Evolutionary conservation across 2,329 filamentous ascomycete species (phyloP).

Genomic region (Cladosporium sphaerospermum): DNA sequence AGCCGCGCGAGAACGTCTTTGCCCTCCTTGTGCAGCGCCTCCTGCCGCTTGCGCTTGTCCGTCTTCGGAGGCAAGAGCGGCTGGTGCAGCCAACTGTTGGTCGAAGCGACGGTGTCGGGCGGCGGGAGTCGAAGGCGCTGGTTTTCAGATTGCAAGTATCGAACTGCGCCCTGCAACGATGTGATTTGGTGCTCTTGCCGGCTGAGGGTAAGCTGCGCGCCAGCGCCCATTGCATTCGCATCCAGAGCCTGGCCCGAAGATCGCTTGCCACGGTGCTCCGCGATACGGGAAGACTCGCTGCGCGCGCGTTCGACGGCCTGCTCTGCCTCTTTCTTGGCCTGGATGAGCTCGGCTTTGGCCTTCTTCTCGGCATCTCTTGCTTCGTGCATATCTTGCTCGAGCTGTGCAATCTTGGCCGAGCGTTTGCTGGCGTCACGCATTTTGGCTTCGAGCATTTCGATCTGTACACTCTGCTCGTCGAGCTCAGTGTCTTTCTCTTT

Average conservation of each 20-base stretch:
- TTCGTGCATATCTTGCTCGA: constrained; percentile 44
- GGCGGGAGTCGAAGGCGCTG: constrained; percentile 50
- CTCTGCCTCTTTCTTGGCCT: constrained; percentile 22
- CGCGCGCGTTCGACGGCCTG: constrained; percentile 24
- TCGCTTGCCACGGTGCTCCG: constrained; percentile 29
- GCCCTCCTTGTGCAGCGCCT: constrained; percentile 55
- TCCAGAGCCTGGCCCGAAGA: constrained; percentile 53
- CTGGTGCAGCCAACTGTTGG: constrained; percentile 57
- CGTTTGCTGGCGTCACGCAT: constrained; percentile 80
- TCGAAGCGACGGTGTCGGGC: constrained; percentile 17
- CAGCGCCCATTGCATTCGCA: constrained; percentile 62
- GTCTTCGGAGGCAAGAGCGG: constrained; percentile 47
- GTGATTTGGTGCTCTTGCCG: constrained; percentile 62
- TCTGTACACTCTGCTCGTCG: constrained; percentile 83
- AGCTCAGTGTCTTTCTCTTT: constrained; percentile 63
- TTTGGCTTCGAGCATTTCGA: constrained; percentile 82
- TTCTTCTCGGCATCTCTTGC: constrained; percentile 50
- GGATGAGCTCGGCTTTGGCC: constrained; percentile 31
- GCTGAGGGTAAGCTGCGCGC: constrained; percentile 64
- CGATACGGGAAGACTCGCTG: constrained; percentile 24
- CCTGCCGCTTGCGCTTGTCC: constrained; percentile 33
- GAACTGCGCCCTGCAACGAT: constrained; percentile 57
- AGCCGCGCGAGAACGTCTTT: constrained; percentile 60
- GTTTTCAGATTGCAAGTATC: constrained; percentile 63
- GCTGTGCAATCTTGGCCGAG: constrained; percentile 59